These are phyloP conservation scores for Calonectria multiphialidica DNA, from an alignment of 2,329 filamentous ascomycete species.

Conservation along the genomic window DNA sequence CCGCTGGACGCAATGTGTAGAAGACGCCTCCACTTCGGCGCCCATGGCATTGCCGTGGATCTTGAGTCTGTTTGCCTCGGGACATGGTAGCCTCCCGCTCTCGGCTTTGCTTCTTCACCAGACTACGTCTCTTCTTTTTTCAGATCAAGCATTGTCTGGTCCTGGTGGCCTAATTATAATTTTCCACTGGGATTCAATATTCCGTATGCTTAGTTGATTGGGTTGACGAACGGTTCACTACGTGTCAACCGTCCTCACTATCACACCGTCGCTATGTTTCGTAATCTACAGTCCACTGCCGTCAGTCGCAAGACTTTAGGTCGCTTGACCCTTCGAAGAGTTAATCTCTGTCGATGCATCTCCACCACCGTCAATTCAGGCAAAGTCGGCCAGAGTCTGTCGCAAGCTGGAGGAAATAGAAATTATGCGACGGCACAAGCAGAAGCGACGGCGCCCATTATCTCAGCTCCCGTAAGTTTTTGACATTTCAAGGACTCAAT, in stretches of 20 bases:
- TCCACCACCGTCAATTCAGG: background rate
- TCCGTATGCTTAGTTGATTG: background rate
- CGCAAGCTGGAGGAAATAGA: background rate
- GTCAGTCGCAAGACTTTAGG: background rate
- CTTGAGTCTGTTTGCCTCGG: background rate
- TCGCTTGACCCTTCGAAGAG: background rate
- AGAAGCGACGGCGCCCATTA: background rate
- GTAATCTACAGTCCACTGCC: background rate
- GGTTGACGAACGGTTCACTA: background rate
- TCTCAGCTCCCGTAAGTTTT: background rate
- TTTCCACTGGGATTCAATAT: background rate
- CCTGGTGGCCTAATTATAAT: background rate
- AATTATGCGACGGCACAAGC: constrained; percentile 13
- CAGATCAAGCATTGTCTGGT: background rate
- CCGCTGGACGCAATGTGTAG: background rate
- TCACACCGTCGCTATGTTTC: constrained; percentile 9
- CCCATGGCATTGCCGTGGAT: constrained; percentile 15
- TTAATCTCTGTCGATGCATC: background rate
- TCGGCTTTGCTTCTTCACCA: background rate
- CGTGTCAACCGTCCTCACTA: background rate
- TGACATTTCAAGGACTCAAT: background rate
- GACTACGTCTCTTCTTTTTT: background rate
- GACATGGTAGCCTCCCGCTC: background rate
- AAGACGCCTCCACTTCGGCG: background rate
- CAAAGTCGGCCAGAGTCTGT: background rate